Conservation (phyloP, 2,329 filamentous ascomycete species). For the Calcarisporium arbuscula region DNA sequence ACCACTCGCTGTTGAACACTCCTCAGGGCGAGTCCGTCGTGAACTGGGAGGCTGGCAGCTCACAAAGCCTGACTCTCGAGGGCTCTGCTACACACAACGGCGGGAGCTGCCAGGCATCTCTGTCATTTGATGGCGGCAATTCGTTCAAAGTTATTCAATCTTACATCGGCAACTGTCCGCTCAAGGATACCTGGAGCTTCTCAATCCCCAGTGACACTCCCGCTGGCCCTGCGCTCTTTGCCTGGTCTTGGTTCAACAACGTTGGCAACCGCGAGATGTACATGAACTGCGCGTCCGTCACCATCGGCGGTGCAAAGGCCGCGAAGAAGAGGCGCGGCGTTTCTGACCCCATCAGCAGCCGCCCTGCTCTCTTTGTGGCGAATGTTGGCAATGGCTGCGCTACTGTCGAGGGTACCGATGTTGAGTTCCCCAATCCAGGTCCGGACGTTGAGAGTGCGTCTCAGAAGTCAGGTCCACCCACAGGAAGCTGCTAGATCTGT, state of each 20-base stretch:
- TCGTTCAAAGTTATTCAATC: slow-evolving; percentile 48
- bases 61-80: slow-evolving; percentile 46
- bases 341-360: slow-evolving; percentile 34
- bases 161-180: slow-evolving; percentile 29
- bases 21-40: slow-evolving; percentile 35
- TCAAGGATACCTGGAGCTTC: slow-evolving; percentile 33
- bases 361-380: slow-evolving; percentile 61
- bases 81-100: slow-evolving; percentile 49
- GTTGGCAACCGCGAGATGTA: slow-evolving; percentile 63
- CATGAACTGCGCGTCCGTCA: slow-evolving; percentile 60
- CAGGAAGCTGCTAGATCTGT: slow-evolving; percentile 12
- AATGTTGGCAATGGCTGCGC: slow-evolving; percentile 54
- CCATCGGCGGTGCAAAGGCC: slow-evolving; percentile 30
- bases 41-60: slow-evolving; percentile 44
- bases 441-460: slow-evolving; percentile 28
- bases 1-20: slow-evolving; percentile 17
- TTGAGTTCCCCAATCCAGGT: slow-evolving; percentile 58
- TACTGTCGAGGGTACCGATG: slow-evolving; percentile 48
- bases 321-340: slow-evolving; percentile 8
- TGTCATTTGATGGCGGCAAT: slow-evolving; percentile 55
- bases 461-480: slow-evolving; percentile 4
- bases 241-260: slow-evolving; percentile 60
- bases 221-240: slow-evolving; percentile 44
- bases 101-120: slow-evolving; percentile 56
- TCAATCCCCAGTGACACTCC: slow-evolving; percentile 46